Conservation (phyloP, 2,329 filamentous ascomycete genomes). For the Beauveria sp. region DNA sequence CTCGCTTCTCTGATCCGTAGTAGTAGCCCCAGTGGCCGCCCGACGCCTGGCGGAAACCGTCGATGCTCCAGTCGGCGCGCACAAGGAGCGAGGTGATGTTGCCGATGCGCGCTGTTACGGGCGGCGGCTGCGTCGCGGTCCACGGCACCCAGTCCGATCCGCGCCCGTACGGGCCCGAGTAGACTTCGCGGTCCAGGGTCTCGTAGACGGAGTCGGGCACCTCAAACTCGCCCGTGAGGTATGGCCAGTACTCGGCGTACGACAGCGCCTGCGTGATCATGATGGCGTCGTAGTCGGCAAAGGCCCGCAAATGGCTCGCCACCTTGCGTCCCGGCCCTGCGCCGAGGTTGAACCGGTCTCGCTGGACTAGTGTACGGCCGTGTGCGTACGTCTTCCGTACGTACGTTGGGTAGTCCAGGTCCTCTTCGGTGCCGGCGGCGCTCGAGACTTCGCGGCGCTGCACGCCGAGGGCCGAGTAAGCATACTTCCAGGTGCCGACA, state of each 20-base stretch:
- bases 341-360: fast-evolving
- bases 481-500: not conserved
- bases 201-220: not conserved
- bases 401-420: not conserved
- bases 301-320: not conserved
- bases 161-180: not conserved
- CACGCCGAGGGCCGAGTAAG: not conserved
- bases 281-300: not conserved
- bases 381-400: not conserved
- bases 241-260: not conserved
- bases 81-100: not conserved
- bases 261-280: not conserved
- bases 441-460: not conserved
- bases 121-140: not conserved
- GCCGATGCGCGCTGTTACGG: not conserved
- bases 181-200: not conserved
- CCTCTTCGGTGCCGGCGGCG: no score
- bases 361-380: not conserved
- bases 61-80: not conserved
- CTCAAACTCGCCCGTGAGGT: not conserved
- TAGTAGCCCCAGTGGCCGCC: not conserved
- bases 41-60: not conserved
- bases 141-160: not conserved
- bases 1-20: not conserved
- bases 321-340: not conserved